phyloP scores from a whole-genome alignment of 192 early-diverging fungal genomes.

The Mortierella antarctica region DNA sequence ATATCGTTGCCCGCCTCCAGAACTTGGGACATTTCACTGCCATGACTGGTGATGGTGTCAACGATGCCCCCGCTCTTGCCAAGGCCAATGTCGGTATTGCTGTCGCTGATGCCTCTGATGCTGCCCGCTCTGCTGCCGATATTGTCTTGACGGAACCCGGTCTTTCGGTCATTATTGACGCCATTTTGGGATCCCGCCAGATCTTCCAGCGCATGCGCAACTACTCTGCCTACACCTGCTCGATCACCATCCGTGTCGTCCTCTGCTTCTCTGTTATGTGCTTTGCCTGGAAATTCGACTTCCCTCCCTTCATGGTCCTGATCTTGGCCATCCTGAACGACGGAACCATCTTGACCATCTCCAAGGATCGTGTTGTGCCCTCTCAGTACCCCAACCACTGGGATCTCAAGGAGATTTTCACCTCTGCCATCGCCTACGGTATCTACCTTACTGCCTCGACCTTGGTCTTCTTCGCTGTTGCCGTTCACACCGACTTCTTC shows the following conservation, averaged over 20 bases:
- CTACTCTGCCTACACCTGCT: conserved; percentile 92
- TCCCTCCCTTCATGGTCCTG: conserved; percentile 88
- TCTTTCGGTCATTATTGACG: conserved; percentile 90
- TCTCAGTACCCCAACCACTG: conserved; percentile 88
- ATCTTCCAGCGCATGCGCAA: conserved; percentile 98
- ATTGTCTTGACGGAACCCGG: conserved; percentile 85
- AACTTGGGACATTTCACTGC: conserved; percentile 76
- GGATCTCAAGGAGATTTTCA: conserved; percentile 89
- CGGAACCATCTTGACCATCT: conserved; percentile 93
- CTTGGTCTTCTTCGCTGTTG: conserved; percentile 74
- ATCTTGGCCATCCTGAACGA: conserved; percentile 93
- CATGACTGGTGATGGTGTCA: conserved; percentile 94
- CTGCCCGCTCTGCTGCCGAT: conserved; percentile 80
- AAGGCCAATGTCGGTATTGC: conserved; percentile 86
- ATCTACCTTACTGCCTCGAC: conserved; percentile 86
- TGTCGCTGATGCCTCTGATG: conserved; percentile 80
- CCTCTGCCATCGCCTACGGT: conserved; percentile 88
- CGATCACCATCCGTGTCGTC: conserved; percentile 85
- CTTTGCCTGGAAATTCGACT: conserved; percentile 84
- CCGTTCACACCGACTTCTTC: conserved; percentile 73
- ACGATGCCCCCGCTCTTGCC: conserved; percentile 83
- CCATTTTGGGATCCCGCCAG: conserved; percentile 88
- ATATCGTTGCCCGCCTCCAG: conserved; percentile 95
- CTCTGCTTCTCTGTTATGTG: conserved; percentile 76
- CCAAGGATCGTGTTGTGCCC: conserved; percentile 85